Percentiles rank a stretch among this genome's conserved stretches.
phyloP scores from a whole-genome alignment of 495 filamentous ascomycete species.

The Hypoxylon fuscum region DNA sequence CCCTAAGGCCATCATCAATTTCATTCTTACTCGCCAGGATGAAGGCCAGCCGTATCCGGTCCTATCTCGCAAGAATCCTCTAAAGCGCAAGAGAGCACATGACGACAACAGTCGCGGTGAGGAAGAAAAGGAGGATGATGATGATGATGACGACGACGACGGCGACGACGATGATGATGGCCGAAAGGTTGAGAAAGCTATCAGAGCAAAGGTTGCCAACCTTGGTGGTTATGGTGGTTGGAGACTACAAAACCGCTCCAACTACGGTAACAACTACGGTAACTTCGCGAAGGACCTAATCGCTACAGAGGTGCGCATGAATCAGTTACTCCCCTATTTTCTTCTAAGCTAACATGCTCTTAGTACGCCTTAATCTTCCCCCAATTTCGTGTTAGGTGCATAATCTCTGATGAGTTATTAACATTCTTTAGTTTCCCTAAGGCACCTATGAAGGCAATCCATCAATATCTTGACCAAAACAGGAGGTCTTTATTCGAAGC shows the following conservation, averaged over 20 bases:
- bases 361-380: conserved; percentile 13
- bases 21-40: conserved; percentile 49
- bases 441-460: conserved; percentile 14
- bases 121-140: too few relatives aligned
- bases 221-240: not conserved
- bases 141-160: conserved; percentile 23
- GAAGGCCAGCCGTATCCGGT: conserved; percentile 46
- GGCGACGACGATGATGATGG: conserved; percentile 4
- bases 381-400: not conserved
- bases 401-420: not conserved
- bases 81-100: conserved; percentile 49
- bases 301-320: conserved; percentile 20
- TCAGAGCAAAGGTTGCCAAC: not conserved
- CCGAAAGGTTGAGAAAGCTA: conserved; percentile 7
- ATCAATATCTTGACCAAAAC: conserved; percentile 7
- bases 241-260: too few relatives aligned
- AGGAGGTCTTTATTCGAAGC: conserved; percentile 40
- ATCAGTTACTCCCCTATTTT: not conserved
- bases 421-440: conserved; percentile 31
- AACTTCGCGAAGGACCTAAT: not conserved
- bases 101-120: conserved; percentile 13
- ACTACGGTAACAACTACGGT: not conserved
- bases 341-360: conserved; percentile 21
- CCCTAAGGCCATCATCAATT: conserved; percentile 27
- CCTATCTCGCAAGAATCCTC: conserved; percentile 7